Evolutionary conservation across 2,329 filamentous ascomycete species (phyloP), one percentile per base, ranked within the genome.

Genomic region (Onygenales sp.): DNA sequence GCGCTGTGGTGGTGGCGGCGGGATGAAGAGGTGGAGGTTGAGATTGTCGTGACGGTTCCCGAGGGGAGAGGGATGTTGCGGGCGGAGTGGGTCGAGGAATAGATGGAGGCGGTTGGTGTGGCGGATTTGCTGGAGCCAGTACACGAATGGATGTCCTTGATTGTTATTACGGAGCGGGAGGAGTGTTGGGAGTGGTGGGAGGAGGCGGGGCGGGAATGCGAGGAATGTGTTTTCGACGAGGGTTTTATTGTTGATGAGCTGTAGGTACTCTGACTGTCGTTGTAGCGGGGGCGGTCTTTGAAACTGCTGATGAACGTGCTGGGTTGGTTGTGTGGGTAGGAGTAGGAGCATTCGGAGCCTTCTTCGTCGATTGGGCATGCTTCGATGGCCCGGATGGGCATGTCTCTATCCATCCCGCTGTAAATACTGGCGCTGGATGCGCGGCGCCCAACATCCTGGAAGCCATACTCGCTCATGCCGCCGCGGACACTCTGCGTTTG

Each of bases 261-360:
- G 47, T 67, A 66, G 31, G 66, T 61, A 50, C 67, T 71, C 11
- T 60, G 62, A 33, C 60, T 50, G 51, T 64, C 55, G 50, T 58
- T 50, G 27, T 50, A 42, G 33, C 65, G 63, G 33, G 57, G 50
- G 2, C 48, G 54, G 6, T 58, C 69, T 33, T 62, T 63, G 59
- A 69, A 72, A 56, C 67, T 71, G 65, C 69, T 73, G 61, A 72
- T 71, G 53, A 72, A 66, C 6, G 70, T 71, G 56, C 68, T 69
- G 45, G 68, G 64, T 50, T 66, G 64, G 57, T 49, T 51, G 41
- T 55, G 52, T 11, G 35, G 13, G 53, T 58, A 55, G 35, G 51
- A 50, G 21, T 50, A 53, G 5, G 55, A 35, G 59, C 60, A 49
- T 57, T 57, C 42, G 35, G 46, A 48, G 62, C 58, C 46, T 58